Base-by-base conservation (phyloP, 257 asterid species). In the Leptodermis oblonga region DNA sequence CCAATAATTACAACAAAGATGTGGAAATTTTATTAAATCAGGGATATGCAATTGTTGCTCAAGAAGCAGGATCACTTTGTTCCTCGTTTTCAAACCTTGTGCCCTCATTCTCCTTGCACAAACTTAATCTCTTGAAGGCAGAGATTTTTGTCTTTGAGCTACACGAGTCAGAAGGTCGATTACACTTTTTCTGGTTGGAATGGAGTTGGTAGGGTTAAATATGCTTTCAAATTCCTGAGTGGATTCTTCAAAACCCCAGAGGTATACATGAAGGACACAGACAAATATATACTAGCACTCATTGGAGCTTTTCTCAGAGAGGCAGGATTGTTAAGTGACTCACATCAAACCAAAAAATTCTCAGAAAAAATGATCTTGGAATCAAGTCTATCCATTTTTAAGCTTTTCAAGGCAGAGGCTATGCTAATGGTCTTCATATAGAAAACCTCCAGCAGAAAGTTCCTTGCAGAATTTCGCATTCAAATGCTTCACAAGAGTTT, bases 401-500 rank as follows among this genome's bases (percentile, higher is more conserved):
- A 13, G 3, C 52, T 45, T 45, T 45, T 3, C 52, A 45, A 45
- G 18, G 52, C 52, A 45, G 52, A 45, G 52, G 52, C 52, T 9
- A 45, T 45, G 58, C 20, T 52, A 52, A 7, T 4, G 58, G 49
- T 45, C 4, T 17, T 45, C 4, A 17, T 3, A 7, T 14, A 45
- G 22, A 48, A 13, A 1, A 53, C 25, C 0, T 0, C 34, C n/a
- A 51, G 48, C 34, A 22, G 18, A 49, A 34, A 7, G 12, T 37
- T 36, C 33, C 52, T 43, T 4, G 22, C n/a, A 20, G 11, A 12
- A 3, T 37, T 48, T 52, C 36, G 22, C 15, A 9, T 36, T 33
- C 23, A 53, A 52, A 33, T 63, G 0, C 26, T 68, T 68, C 52
- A 30, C 25, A 41, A 68, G 64, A 30, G 46, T 55, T 3, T 68